Conservation (phyloP, 768 basidiomycete species). For the Russula vinacea region DNA sequence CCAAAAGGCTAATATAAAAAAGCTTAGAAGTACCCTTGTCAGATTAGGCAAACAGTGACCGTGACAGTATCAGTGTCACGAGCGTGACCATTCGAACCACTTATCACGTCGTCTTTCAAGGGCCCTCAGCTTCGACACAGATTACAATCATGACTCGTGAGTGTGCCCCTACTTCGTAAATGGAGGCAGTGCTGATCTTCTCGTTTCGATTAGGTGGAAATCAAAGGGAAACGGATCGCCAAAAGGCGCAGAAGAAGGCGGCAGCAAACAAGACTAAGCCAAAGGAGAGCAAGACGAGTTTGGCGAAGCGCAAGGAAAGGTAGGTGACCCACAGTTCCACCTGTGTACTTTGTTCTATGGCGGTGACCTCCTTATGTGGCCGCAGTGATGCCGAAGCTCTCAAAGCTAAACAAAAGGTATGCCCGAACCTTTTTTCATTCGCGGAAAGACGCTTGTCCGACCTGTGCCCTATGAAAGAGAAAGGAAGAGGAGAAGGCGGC, state of each 20-base stretch:
- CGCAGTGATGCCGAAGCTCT: constrained; percentile 71
- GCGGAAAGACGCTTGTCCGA: not conserved
- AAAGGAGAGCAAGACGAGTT: constrained; percentile 61
- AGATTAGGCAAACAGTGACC: constrained; percentile 12
- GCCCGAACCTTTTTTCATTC: constrained; percentile 22
- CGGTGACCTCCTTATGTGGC: constrained; percentile 33
- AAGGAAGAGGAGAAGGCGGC: constrained; percentile 36
- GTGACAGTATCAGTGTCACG: constrained; percentile 7
- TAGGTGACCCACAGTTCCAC: constrained; percentile 41
- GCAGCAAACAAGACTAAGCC: constrained; percentile 55
- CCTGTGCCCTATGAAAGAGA: constrained; percentile 29
- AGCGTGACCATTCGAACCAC: constrained; percentile 4
- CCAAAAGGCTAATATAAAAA: constrained; percentile 29
- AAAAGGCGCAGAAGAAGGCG: constrained; percentile 69
- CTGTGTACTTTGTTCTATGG: constrained; percentile 31
- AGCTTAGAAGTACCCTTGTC: constrained; percentile 17
- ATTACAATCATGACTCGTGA: constrained; percentile 28
- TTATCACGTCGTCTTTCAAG: constrained; percentile 5
- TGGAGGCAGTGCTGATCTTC: not conserved
- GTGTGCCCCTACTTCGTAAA: not conserved
- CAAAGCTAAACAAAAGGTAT: constrained; percentile 76
- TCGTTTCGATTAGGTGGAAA: constrained; percentile 58
- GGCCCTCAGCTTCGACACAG: not conserved
- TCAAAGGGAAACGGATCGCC: constrained; percentile 74
- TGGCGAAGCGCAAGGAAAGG: constrained; percentile 74